Evolutionary conservation across 768 basidiomycete genomes (phyloP), one percentile per base, ranked within the genome.

Genomic region (Pleurotus pulmonarius): DNA sequence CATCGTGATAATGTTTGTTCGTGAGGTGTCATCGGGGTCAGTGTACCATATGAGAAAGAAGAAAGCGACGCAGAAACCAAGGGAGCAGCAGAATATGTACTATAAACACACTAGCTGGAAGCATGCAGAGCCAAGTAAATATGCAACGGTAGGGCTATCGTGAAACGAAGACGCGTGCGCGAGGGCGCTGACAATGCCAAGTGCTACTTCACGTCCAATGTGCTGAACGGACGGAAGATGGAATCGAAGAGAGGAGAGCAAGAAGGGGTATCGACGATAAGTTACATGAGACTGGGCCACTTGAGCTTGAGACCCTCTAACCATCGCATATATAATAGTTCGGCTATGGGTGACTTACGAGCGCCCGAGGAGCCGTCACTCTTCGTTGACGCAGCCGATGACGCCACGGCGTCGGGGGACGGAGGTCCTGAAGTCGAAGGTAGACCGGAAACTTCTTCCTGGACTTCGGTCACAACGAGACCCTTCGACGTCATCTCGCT

Each of bases 321-420:
- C 95, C 96, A 98, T 48, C 96, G 85, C 81, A 95, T 87, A 69
- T 98, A 98, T n/a, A 98, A 75, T 60, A 98, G 80, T 68, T 98
- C 96, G 18, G 94, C 91, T 25, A 98, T 94, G 5, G 95, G 94
- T 55, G 92, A 94, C 68, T 87, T 89, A 60, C 83, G 81, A 54
- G 76, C 68, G 51, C 51, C 51, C 11, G 79, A 76, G 29, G 76
- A 65, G 26, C 83, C 79, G 20, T 74, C 73, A 43, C 60, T 61
- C 63, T 73, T 74, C 20, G 56, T 44, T 34, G 63, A 56, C 4
- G 62, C 25, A 15, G 65, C 56, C 5, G 67, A 60, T 13, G 76
- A 68, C 13, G 37, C 37, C 11, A n/a, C 49, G n/a, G 47, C 47
- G 3, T 52, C 51, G 2, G 51, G 40, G 16, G 24, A 41, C 5